Evolutionary conservation across 108 stramenopile genomes (phyloP).

Genomic region (Cyclotella cryptica): DNA sequence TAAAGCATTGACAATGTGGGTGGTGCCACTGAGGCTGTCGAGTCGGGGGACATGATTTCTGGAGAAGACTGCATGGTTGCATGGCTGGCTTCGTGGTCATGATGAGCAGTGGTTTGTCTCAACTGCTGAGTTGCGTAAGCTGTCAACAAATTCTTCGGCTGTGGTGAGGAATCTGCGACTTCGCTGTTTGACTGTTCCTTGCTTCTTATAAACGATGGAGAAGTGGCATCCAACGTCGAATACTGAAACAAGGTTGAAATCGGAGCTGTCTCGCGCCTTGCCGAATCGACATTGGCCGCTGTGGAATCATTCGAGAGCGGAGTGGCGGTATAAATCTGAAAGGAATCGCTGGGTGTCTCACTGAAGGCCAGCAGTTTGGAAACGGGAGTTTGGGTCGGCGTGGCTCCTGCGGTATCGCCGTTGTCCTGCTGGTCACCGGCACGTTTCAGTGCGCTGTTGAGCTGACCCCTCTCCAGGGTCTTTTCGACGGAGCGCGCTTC

Average conservation of each 20-base stretch:
- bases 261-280: background rate
- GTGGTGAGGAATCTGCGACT: background rate
- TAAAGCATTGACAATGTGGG: background rate
- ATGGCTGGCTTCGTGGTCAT: background rate
- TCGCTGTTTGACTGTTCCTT: background rate
- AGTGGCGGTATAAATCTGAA: background rate
- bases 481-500: conserved; percentile 9
- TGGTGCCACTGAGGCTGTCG: conserved; percentile 6
- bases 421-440: background rate
- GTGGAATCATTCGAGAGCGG: background rate
- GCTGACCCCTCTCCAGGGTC: background rate
- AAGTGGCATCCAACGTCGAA: conserved; percentile 8
- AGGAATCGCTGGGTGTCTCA: conserved; percentile 2
- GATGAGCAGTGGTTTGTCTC: no score
- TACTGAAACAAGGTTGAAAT: background rate
- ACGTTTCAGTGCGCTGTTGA: background rate
- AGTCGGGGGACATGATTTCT: background rate
- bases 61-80: background rate
- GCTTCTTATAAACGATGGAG: background rate
- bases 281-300: background rate
- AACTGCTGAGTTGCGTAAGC: background rate
- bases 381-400: background rate
- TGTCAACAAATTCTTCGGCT: conserved; percentile 1
- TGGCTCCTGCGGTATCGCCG: background rate
- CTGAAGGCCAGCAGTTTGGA: conserved; percentile 9